Evolutionary conservation across 176 grass and related monocot species (phyloP), one percentile per base, ranked within the genome.

Genomic region (Saccharum spontaneum): DNA sequence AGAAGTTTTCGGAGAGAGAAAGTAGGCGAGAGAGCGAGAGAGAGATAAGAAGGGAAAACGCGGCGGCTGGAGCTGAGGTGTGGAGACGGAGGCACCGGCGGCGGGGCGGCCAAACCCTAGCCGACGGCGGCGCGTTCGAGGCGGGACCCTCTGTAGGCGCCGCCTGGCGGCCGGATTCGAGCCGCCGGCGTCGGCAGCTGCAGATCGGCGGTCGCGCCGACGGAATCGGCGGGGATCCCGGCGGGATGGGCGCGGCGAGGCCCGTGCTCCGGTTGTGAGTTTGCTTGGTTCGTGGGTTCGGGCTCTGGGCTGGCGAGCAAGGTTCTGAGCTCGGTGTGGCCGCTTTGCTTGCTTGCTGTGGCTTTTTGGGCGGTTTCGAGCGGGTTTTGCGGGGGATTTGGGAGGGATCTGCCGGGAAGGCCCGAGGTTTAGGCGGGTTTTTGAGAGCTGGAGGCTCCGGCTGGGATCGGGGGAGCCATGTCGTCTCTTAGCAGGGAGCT

Each of bases 401-500:
- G 79, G 76, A 65, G 90, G 87, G 78, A 73, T 82, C 85, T 94
- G 87, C 83, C 90, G 73, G 75, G 20, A 36, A 92, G 88, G 85
- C 85, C 81, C 63, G 92, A 79, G 78, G 83, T 85, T 92, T 89
- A 46, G 69, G 14, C 49, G 22, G 76, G 39, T 82, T 88, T 88
- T 70, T 93, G 87, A 83, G 84, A 79, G 89, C 94, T 97, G 94
- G 94, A 97, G 85, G 85, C 89, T 76, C 94, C 88, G 76, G 89
- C 70, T 85, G 91, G 94, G 76, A 92, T 92, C 83, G 84, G 86
- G 18, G 89, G 89, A 86, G 86, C 85, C 90, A 97, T 97, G 94
- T 97, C 94, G 77, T 97, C 94, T 55, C 85, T 97, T 34, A 97
- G 94, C 88, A 91, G 94, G 94, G 94, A 97, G 88, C 87, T 97